Conservation (phyloP, 495 filamentous ascomycete genomes). For the Poronia punctata region DNA sequence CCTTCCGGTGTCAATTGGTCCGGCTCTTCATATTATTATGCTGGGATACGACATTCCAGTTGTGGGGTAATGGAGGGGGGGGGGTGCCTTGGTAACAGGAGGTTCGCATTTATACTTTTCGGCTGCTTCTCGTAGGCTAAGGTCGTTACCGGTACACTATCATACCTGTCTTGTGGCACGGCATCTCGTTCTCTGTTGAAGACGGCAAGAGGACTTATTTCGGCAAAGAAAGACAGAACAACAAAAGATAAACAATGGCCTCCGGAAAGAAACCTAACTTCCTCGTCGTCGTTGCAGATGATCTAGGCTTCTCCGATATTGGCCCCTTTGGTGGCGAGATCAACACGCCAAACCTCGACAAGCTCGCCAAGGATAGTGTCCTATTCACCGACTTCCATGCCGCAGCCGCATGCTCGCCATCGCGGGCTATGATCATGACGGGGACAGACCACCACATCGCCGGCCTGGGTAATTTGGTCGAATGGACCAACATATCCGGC, state of each 20-base stretch:
- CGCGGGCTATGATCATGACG: conserved; percentile 53
- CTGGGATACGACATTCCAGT: too few relatives aligned
- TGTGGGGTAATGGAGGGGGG: too few relatives aligned
- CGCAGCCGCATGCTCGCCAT: conserved; percentile 58
- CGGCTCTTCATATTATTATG: too few relatives aligned
- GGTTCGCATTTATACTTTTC: too few relatives aligned
- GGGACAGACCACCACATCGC: conserved; percentile 50
- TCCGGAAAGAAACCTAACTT: conserved; percentile 45
- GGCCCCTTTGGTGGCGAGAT: conserved; percentile 58
- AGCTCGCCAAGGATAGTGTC: conserved; percentile 47
- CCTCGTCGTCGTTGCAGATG: conserved; percentile 56
- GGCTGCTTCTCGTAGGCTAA: too few relatives aligned
- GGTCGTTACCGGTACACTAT: too few relatives aligned
- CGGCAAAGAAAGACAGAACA: not conserved
- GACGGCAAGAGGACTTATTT: too few relatives aligned
- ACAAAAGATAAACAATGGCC: conserved; percentile 10
- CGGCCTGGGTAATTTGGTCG: conserved; percentile 40
- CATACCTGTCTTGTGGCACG: too few relatives aligned
- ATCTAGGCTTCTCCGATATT: conserved; percentile 57
- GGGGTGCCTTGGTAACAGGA: too few relatives aligned
- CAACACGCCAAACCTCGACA: conserved; percentile 53
- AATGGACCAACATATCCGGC: conserved; percentile 28
- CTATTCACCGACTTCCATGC: conserved; percentile 59
- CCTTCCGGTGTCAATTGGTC: too few relatives aligned
- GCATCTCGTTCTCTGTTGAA: too few relatives aligned